Conservation (phyloP, 2,329 filamentous ascomycete species). For the Dothiorella sarmentorum region DNA sequence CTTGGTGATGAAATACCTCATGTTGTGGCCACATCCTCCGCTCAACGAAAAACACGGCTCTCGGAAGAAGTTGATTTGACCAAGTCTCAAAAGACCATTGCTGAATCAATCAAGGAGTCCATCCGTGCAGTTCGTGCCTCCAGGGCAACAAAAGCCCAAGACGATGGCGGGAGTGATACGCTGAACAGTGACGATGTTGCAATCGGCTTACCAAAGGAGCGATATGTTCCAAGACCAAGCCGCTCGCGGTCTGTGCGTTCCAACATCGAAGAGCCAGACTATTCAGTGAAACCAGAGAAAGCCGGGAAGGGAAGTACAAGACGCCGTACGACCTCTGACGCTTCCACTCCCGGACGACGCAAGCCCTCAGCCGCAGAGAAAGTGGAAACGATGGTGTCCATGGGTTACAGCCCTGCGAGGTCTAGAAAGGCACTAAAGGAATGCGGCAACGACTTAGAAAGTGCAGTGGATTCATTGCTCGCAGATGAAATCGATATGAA, state of each 20-base stretch:
- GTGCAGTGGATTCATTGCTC: not conserved
- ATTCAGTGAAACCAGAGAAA: conserved; percentile 31
- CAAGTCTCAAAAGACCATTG: conserved; percentile 11
- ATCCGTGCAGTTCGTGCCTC: conserved; percentile 9
- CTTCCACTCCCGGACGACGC: not conserved
- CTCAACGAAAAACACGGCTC: not conserved
- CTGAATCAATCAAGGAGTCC: conserved; percentile 16
- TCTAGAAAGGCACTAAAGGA: not conserved
- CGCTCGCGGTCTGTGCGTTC: conserved; percentile 34
- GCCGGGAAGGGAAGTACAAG: conserved; percentile 23
- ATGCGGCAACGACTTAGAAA: not conserved
- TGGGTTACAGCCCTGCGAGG: not conserved
- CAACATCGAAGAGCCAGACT: conserved; percentile 26
- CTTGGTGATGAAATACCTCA: conserved; percentile 23
- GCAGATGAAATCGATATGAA: not conserved
- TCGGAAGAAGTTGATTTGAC: not conserved
- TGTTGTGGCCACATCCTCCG: not conserved
- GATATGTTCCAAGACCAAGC: conserved; percentile 36
- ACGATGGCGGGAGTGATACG: conserved; percentile 2
- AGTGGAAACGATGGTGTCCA: not conserved
- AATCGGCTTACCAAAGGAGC: conserved; percentile 30
- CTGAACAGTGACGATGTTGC: conserved; percentile 25
- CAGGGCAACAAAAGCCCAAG: conserved; percentile 5
- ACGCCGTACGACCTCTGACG: conserved; percentile 27
- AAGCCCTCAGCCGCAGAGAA: conserved; percentile 1